Base-by-base conservation (phyloP, 306 rosid species). In the Hippophae tibetana region DNA sequence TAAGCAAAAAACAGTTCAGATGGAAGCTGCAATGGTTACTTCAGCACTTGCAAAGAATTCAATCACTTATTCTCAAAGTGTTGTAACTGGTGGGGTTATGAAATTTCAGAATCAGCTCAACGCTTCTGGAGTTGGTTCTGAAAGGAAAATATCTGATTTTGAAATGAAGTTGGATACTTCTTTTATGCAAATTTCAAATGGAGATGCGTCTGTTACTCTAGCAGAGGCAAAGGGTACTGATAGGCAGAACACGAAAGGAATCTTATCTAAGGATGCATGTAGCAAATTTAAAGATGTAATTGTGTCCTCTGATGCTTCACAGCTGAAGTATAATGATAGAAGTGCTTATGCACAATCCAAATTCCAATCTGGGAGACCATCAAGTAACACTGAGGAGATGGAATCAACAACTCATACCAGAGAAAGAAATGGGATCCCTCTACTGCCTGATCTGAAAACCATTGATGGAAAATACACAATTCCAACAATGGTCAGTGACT, bases 301-400 rank as follows among this genome's bases (percentile, higher is more conserved):
- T 68, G 85, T 83, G 60, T 68, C 71, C 3, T 57, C 70, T 54
- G 95, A 84, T 64, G 54, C 68, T 56, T 75, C 73, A 56, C 89
- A 82, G 53, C 82, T 60, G 61, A 88, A 85, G 61, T 59, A 71
- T 65, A 70, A 65, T 59, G 96, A 88, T n/a, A 93, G 79, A 88
- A 68, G 81, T 80, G 74, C 72, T 23, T 41, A 57, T 72, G 75
- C 49, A 42, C 82, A 77, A 76, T 66, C 90, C 57, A 92, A 84
- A 78, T 63, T 69, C 70, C 94, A 80, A 70, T 75, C 77, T 62
- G 93, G 90, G 66, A 86, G 75, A 70, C 66, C 79, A 44, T 63
- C 76, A 5, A 76, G 66, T 40, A 67, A 46, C 54, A 59, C 52
- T 42, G 81, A 78, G 72, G 88, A 68, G 72, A 31, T 75, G 75